Evolutionary conservation across 1,284 basidiomycete species (phyloP).

Genomic region (Leucocoprinus gongylophorus): DNA sequence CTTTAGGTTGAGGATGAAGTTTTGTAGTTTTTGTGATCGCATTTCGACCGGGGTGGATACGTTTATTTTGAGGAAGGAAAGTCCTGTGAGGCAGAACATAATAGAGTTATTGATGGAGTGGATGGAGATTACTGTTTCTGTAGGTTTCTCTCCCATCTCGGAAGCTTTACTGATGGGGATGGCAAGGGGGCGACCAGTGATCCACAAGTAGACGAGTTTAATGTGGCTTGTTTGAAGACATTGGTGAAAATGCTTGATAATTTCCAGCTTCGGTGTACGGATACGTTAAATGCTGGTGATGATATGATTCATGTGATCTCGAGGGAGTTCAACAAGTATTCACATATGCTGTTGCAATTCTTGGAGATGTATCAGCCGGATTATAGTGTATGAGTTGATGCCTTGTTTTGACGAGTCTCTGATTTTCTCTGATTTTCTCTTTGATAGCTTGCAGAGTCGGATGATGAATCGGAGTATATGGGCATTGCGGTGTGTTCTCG

Average conservation of each 20-base stretch:
- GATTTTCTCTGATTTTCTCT: conserved; percentile 35
- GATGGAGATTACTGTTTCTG: conserved; percentile 46
- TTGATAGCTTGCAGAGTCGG: conserved; percentile 34
- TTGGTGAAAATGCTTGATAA: conserved; percentile 72
- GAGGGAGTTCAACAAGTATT: conserved; percentile 74
- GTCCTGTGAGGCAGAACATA: conserved; percentile 57
- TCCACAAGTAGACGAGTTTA: conserved; percentile 45
- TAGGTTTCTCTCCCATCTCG: conserved; percentile 25
- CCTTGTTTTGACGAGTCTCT: conserved; percentile 35
- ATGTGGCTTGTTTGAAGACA: conserved; percentile 64
- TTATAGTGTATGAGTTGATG: conserved; percentile 30
- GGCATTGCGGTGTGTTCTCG: conserved; percentile 1
- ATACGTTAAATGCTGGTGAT: conserved; percentile 51
- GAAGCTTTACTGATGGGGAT: neutral
- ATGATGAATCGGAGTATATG: conserved; percentile 25
- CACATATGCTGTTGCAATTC: conserved; percentile 56
- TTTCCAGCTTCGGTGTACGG: conserved; percentile 59
- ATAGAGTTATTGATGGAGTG: conserved; percentile 74
- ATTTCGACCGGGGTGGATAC: conserved; percentile 58
- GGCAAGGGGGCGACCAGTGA: conserved; percentile 3
- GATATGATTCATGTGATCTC: conserved; percentile 65
- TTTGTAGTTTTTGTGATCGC: conserved; percentile 66
- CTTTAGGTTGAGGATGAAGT: conserved; percentile 67
- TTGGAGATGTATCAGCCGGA: conserved; percentile 48
- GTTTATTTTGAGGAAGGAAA: conserved; percentile 61